Evolutionary conservation across 2,329 filamentous ascomycete genomes (phyloP), one percentile per base, ranked within the genome.

Genomic region (Alternaria brassicae): DNA sequence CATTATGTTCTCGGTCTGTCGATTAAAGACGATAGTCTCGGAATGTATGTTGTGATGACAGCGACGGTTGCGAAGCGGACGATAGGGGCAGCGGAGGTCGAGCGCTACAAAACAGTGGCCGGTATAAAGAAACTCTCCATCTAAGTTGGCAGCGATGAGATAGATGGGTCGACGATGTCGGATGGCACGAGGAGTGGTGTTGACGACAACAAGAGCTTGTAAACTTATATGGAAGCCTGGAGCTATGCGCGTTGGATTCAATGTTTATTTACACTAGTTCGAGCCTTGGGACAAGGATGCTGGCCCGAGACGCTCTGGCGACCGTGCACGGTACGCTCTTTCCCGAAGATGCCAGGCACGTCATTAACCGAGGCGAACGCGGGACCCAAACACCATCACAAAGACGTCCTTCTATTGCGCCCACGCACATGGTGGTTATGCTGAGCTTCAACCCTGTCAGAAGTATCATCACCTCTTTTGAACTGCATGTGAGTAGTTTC

Each of bases 111-210:
- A 69, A 68, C 66, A 73, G 72, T 70, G 70, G 74, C 61, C 66
- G 70, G 63, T 62, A 73, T 77, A 77, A 77, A 61, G 67, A 76
- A 76, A 74, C 71, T 77, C 67, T 77, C 74, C 75, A 77, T 77
- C 71, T 77, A 78, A 77, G 70, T 72, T 71, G 71, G 70, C 71
- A 69, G 60, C 73, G 60, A 76, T 76, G 74, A 77, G 74, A 78
- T 77, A 76, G 69, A 70, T 70, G 60, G 62, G 62, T 63, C 70
- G 70, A 69, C 54, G 59, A 67, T 59, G 66, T 64, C 64, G 63
- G 61, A 53, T 52, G 66, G 68, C 67, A 66, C 62, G 69, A 71
- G 66, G 60, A 62, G 67, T 68, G 67, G 60, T 71, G 62, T 63
- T 70, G 71, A 66, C 56, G 63, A 64, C 56, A 62, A 66, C 69